Evolutionary conservation across 176 grass and related monocot species (phyloP), one percentile per base, ranked within the genome.

Genomic region (Panicum miliaceum): DNA sequence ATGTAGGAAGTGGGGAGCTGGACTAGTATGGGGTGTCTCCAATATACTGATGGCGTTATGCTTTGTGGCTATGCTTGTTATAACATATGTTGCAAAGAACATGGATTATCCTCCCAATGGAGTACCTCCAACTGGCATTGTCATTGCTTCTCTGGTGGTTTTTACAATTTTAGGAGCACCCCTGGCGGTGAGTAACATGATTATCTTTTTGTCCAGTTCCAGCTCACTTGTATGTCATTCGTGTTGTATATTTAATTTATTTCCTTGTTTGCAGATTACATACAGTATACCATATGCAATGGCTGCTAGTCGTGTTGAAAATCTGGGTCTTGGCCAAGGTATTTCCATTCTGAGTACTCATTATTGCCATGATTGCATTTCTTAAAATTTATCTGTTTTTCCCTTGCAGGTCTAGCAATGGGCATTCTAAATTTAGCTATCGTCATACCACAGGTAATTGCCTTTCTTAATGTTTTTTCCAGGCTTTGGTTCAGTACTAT

Each of bases 251-350:
- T 80, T 74, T 54, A 15, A 64, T 92, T 61, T 75, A 56, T 7
- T 68, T 84, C 47, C 43, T 72, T 72, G 45, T 72, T 82, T 90
- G 63, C 85, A 99, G 96, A 74, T 99, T 57, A 96, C 96, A n/a
- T 99, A 99, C 89, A 99, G 91, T 89, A 99, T 99, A 87, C 96
- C 93, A 59, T 99, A 99, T 80, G 93, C 96, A 62, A 99, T 96
- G 96, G 74, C 92, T 68, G 76, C 93, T 77, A 92, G 87, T 67
- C 89, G 89, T 50, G 92, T 96, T 62, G 96, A 99, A 78, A 88
- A 89, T 68, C 91, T 96, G 64, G 88, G 93, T 58, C 93, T 99
- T 86, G 96, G 93, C 86, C 91, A 94, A 87, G 96, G 96, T 94
- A 78, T 61, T 75, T 68, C 45, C 27, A 12, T 75, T 88, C 80